Evolutionary conservation across 2,329 filamentous ascomycete species (phyloP).

Genomic region (Cercospora brassicicola): DNA sequence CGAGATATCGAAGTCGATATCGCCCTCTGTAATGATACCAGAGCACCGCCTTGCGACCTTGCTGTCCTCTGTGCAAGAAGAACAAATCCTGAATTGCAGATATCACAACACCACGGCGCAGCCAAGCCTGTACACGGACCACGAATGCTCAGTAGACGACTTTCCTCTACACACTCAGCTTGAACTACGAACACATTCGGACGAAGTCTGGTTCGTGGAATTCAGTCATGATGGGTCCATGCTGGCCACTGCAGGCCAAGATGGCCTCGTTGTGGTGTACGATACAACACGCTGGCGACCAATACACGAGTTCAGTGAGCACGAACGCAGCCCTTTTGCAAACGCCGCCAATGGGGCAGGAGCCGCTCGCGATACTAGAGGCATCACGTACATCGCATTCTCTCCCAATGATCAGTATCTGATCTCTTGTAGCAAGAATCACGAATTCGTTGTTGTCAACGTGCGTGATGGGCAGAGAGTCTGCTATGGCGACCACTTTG

Average conservation of each 20-base stretch:
- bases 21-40: slow-evolving; percentile 94
- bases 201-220: slow-evolving; percentile 87
- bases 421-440: slow-evolving; percentile 67
- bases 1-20: slow-evolving; percentile 84
- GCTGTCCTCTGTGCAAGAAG: slow-evolving; percentile 78
- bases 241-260: slow-evolving; percentile 78
- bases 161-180: slow-evolving; percentile 74
- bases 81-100: slow-evolving; percentile 77
- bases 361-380: slow-evolving; percentile 38
- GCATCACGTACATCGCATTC: slow-evolving; percentile 82
- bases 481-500: slow-evolving; percentile 66
- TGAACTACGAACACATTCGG: slow-evolving; percentile 70
- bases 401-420: slow-evolving; percentile 87
- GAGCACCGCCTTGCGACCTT: slow-evolving; percentile 82
- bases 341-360: slow-evolving; percentile 16
- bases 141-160: slow-evolving; percentile 73
- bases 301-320: slow-evolving; percentile 49
- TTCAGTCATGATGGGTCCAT: slow-evolving; percentile 86
- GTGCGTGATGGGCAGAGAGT: slow-evolving; percentile 56
- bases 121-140: slow-evolving; percentile 86
- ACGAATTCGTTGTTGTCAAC: slow-evolving; percentile 39
- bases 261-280: slow-evolving; percentile 76
- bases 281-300: slow-evolving; percentile 70
- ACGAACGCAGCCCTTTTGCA: slow-evolving; percentile 29
- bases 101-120: slow-evolving; percentile 81